Base-by-base conservation (phyloP, 805 yeast genomes). In the Myxozyma nipponensis region DNA sequence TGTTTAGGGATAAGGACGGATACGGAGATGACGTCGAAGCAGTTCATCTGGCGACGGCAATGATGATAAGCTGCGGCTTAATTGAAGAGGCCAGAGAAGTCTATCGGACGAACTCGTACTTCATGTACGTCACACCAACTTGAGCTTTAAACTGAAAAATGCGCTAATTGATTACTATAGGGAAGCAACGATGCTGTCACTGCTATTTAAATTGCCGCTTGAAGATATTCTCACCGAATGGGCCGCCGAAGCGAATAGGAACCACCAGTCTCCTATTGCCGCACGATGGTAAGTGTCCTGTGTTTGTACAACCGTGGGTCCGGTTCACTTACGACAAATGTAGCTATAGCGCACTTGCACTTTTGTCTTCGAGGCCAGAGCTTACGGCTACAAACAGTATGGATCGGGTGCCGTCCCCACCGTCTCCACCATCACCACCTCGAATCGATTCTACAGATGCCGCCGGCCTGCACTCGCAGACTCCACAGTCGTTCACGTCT, bases 21-120 rank as follows among this genome's bases (percentile, higher is more conserved):
- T 54, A 41, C 35, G 56, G 55, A 4, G 58, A 54, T 25, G 58
- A 54, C 30, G 56, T 54, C n/a, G 58, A 54, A 28, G 58, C 58
- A 6, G 45, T 54, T 30, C 58, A 54, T 42, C 38, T 54, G 7
- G 53, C 57, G 10, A 37, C 54, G 13, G 58, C 44, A 34, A 52
- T 54, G 57, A 35, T 54, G 53, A 48, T 54, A 15, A 54, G 49
- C 13, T 52, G 51, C n/a, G 57, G 54, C 2, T 23, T 45, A 23
- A 32, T 45, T 4, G 6, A 30, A 19, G 51, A 47, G 15, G 58
- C 58, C 17, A n/a, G 46, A n/a, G 47, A 47, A 6, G 38, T 54
- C 17, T 47, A 47, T 22, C 37, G 46, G 18, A 39, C 30, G 22
- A 46, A 54, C 32, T 46, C 46, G 23, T 54, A 54, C 34, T 54